Evolutionary conservation across 495 filamentous ascomycete genomes (phyloP).

Genomic region (Talaromyces thailandensis): DNA sequence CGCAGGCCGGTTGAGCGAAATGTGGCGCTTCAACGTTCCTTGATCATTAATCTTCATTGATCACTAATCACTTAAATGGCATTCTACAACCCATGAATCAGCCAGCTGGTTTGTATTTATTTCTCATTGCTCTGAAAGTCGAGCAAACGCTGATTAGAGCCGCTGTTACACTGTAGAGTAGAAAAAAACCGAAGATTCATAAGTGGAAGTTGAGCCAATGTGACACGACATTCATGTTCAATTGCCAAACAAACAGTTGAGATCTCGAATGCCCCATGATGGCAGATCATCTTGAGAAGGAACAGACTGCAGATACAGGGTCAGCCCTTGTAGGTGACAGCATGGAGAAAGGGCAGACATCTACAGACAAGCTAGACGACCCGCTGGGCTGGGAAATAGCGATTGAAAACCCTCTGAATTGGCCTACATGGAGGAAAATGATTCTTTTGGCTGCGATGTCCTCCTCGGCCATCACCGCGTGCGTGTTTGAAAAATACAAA

Average conservation of each 20-base stretch:
- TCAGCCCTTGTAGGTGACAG: background rate
- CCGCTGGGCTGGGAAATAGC: background rate
- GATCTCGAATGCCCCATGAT: background rate
- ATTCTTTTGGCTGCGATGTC: constrained; percentile 2
- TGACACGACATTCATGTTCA: background rate
- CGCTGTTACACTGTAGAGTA: background rate
- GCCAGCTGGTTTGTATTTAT: background rate
- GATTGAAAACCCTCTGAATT: constrained; percentile 2
- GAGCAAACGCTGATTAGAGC: background rate
- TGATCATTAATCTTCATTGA: background rate
- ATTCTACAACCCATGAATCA: background rate
- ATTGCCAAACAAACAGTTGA: background rate
- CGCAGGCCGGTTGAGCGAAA: background rate
- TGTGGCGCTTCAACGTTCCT: background rate
- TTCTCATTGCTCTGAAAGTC: background rate
- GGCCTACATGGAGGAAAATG: constrained; percentile 2
- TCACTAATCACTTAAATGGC: constrained; percentile 1
- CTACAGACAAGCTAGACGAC: constrained; percentile 1
- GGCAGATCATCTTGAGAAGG: background rate
- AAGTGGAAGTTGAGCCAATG: background rate
- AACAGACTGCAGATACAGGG: background rate
- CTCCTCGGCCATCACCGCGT: constrained; percentile 1
- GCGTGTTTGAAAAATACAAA: background rate
- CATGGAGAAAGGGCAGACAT: background rate
- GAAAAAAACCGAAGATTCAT: background rate